Percentiles rank a stretch among this genome's conserved stretches.
These are phyloP conservation scores for Francoa sonchifolia DNA, from an alignment of 441 rosid genomes.

Conservation along the genomic window DNA sequence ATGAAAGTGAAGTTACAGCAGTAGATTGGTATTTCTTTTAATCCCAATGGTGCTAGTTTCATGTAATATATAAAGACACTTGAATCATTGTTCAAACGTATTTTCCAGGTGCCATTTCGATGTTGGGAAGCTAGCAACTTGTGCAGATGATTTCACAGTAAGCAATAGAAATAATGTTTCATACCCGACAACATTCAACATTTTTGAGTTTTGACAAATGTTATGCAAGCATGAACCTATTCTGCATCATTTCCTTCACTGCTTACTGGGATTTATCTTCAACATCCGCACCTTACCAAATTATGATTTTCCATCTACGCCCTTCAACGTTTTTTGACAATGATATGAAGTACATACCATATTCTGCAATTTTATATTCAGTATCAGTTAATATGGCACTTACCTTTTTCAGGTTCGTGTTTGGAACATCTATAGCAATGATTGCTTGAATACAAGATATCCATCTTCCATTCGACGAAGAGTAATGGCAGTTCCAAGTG, in stretches of 20 bases:
- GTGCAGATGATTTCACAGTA: conserved; percentile 78
- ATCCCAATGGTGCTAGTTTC: conserved; percentile 1
- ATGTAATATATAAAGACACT: not conserved
- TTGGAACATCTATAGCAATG: conserved; percentile 47
- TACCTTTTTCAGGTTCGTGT: conserved; percentile 54
- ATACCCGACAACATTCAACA: not conserved
- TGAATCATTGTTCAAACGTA: conserved; percentile 6
- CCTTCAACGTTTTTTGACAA: not conserved
- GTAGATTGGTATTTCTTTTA: conserved; percentile 59
- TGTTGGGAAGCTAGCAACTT: conserved; percentile 55
- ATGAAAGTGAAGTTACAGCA: conserved; percentile 74
- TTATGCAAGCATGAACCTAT: not conserved
- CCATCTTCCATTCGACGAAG: conserved; percentile 47
- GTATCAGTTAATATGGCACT: no score
- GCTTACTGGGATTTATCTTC: not conserved
- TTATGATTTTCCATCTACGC: not conserved
- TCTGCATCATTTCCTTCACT: not conserved
- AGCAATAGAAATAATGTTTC: conserved; percentile 5
- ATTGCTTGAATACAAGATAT: conserved; percentile 23
- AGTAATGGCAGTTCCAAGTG: conserved; percentile 45
- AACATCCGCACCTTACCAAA: not conserved
- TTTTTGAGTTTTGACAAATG: not conserved
- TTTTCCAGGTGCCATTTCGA: conserved; percentile 51
- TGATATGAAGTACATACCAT: conserved; percentile 4
- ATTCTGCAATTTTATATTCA: conserved; percentile 3